Base-by-base conservation (phyloP, 768 basidiomycete genomes). In the Tephrocybe rancida region DNA sequence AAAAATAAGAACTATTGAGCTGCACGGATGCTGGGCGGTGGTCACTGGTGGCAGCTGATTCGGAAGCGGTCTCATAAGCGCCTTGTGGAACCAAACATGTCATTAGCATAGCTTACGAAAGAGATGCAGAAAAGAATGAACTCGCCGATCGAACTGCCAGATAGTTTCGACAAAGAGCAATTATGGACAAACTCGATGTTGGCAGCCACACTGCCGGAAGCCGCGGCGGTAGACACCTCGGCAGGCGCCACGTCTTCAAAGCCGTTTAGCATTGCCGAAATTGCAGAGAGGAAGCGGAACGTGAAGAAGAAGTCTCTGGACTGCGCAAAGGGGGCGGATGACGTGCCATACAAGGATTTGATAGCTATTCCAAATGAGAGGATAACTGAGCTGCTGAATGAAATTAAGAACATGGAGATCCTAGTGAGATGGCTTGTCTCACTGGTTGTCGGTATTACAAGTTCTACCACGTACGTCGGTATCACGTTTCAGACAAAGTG, bases 201-300 rank as follows among this genome's bases (percentile, higher is more conserved):
- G 5, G 44, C 44, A 1, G 27, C 8, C 10, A n/a, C 14, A 16
- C 32, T 57, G 11, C 55, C 55, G 8, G 14, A 10, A 3, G 8
- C 25, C 1, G 41, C n/a, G n/a, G n/a, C 44, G 7, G 19, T 44
- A n/a, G 55, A 57, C 26, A 34, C 22, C 4, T 35, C 55, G 1
- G 35, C 50, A 3, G 45, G 46, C 8, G 30, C 16, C 4, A 32
- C 52, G 24, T 57, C 52, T 37, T 47, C 50, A 22, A 13, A 19
- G 6, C 52, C 48, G 8, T 38, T 54, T 19, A 39, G 25, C 5
- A 35, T 43, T 16, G 44, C 39, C 1, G 57, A 58, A 21, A 35
- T 58, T 29, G 52, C 45, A 27, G 16, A 5, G 19, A 52, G 35
- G 19, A 58, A 58, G 19, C 29, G 30, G 6, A 52, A 58, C 21